These are phyloP conservation scores for Cinnamomum micranthum DNA, from an alignment of 164 flowering plant species.

Conservation along the genomic window DNA sequence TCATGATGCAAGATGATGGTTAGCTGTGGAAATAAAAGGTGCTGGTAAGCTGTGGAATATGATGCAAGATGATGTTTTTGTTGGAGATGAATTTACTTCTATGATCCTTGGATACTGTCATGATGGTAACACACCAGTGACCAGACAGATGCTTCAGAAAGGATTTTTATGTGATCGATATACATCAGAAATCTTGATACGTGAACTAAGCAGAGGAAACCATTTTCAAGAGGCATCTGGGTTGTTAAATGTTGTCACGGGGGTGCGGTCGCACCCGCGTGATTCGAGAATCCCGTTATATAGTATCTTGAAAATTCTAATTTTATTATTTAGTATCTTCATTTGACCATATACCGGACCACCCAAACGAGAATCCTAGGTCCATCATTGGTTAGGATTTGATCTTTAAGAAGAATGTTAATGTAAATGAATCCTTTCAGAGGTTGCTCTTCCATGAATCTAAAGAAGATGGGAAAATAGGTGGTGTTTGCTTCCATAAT, in stretches of 20 bases:
- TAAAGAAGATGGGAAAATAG: not conserved
- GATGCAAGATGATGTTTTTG: conserved; percentile 1
- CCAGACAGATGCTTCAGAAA: not conserved
- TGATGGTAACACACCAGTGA: not conserved
- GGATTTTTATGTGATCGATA: not conserved
- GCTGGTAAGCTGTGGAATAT: not conserved
- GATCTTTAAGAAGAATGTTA: not conserved
- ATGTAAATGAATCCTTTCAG: not conserved
- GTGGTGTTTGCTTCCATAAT: not conserved
- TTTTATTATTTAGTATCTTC: no score
- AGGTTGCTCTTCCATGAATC: not conserved
- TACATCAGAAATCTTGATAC: conserved; percentile 3
- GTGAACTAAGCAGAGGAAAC: not conserved
- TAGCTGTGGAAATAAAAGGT: not conserved
- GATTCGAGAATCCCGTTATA: not conserved
- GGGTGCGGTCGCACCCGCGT: no score
- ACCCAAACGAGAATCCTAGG: no score
- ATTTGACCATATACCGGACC: no score
- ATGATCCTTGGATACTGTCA: not conserved
- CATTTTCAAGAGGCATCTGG: not conserved
- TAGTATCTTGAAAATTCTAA: no score
- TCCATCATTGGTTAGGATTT: not conserved
- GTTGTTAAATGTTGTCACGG: not conserved
- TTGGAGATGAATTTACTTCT: conserved; percentile 1
- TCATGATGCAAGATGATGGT: no score